Conservation (phyloP, 2,329 filamentous ascomycete species). For the Monilinia fructicola region DNA sequence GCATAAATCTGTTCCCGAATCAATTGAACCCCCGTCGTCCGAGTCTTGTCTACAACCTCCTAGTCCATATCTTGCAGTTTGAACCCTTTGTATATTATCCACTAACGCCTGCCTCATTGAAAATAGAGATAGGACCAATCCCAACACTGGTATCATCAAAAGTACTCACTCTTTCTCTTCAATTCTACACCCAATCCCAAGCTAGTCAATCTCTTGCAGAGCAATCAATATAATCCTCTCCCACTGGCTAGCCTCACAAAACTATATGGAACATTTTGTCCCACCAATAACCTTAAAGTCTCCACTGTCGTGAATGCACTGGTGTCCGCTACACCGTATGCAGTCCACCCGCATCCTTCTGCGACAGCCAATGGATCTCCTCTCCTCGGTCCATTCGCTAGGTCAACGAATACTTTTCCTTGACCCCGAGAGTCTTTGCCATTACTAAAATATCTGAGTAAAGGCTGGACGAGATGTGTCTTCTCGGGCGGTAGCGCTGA, state of each 20-base stretch:
- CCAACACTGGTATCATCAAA: not conserved
- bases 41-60: conserved; percentile 9
- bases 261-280: conserved; percentile 84
- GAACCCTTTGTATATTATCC: not conserved
- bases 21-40: not conserved
- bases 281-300: conserved; percentile 73
- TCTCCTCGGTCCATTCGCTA: conserved; percentile 64
- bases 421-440: conserved; percentile 28
- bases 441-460: conserved; percentile 67
- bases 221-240: conserved; percentile 49
- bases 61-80: not conserved
- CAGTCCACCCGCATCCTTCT: conserved; percentile 72
- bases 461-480: conserved; percentile 72
- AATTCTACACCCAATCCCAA: not conserved
- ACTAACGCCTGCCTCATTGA: conserved; percentile 4
- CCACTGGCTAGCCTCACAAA: conserved; percentile 76
- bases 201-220: not conserved
- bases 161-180: not conserved
- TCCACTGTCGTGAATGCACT: conserved; percentile 83
- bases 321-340: conserved; percentile 77
- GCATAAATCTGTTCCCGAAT: not conserved
- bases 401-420: conserved; percentile 75
- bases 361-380: conserved; percentile 69
- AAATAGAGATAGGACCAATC: conserved; percentile 11
- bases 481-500: conserved; percentile 78